A percentile compares a stretch with the other conserved stretches of the same genome.
These are phyloP conservation scores for Penicillium sp. DNA, from an alignment of 2,329 filamentous ascomycete genomes.

Conservation along the genomic window DNA sequence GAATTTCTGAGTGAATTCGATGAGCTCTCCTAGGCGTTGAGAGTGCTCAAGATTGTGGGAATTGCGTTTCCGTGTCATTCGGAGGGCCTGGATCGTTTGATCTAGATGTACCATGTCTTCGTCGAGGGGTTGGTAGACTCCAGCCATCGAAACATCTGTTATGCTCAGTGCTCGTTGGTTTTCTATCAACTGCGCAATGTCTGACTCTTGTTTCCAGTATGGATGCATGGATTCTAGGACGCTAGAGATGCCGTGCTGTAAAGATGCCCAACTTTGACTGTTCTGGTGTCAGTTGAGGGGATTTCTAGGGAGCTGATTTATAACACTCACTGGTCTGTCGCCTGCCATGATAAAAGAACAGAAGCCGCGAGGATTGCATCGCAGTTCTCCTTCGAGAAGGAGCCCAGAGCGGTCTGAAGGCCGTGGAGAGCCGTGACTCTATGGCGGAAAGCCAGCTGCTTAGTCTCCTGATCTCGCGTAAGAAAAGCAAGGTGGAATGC, in stretches of 20 bases:
- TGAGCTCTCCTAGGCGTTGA: constrained; percentile 66
- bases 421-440: constrained; percentile 82
- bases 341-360: constrained; percentile 91
- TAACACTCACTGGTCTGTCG: constrained; percentile 79
- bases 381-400: constrained; percentile 80
- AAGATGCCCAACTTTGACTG: constrained; percentile 87
- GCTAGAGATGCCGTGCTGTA: constrained; percentile 87
- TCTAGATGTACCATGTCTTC: constrained; percentile 70
- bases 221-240: constrained; percentile 88
- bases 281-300: constrained; percentile 23
- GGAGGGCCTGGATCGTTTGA: constrained; percentile 63
- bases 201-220: constrained; percentile 80
- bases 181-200: constrained; percentile 48
- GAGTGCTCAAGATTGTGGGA: constrained; percentile 68
- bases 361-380: constrained; percentile 91
- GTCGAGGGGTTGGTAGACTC: constrained; percentile 46
- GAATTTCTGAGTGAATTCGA: constrained; percentile 69
- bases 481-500: constrained; percentile 90
- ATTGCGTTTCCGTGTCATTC: constrained; percentile 58
- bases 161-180: constrained; percentile 40
- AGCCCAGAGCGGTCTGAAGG: constrained; percentile 79
- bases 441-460: constrained; percentile 86
- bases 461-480: constrained; percentile 78
- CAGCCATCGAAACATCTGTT: constrained; percentile 34
- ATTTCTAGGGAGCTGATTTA: constrained; percentile 17